phyloP scores from a whole-genome alignment of 805 yeast species.

The Barnettozyma salicaria region DNA sequence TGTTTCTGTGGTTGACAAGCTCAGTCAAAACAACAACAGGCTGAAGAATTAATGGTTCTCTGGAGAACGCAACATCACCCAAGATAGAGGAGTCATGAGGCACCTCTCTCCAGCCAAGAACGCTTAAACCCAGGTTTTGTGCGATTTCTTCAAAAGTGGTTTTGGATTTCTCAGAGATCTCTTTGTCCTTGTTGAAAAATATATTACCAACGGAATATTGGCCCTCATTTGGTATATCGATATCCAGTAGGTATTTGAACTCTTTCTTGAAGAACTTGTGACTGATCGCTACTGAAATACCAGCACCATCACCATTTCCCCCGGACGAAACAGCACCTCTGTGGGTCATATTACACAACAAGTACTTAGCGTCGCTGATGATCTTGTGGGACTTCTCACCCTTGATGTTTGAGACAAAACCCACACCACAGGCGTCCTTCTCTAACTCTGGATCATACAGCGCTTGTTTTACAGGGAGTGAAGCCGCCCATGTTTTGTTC shows the following conservation, averaged over 20 bases:
- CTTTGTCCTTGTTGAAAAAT: constrained; percentile 81
- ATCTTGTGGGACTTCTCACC: constrained; percentile 86
- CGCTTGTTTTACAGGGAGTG: constrained; percentile 82
- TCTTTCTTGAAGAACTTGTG: constrained; percentile 83
- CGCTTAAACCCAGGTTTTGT: constrained; percentile 63
- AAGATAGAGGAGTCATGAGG: constrained; percentile 92
- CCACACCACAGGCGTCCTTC: constrained; percentile 98
- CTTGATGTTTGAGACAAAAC: constrained; percentile 91
- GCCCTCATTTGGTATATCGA: constrained; percentile 68
- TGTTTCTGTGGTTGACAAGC: constrained; percentile 33
- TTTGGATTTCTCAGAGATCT: constrained; percentile 62
- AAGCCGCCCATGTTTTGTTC: constrained; percentile 87
- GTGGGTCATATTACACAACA: constrained; percentile 96
- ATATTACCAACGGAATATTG: constrained; percentile 95
- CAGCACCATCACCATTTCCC: constrained; percentile 99
- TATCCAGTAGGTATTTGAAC: constrained; percentile 62
- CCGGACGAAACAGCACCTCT: constrained; percentile 97
- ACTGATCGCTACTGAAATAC: constrained; percentile 88
- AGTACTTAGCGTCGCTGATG: constrained; percentile 79
- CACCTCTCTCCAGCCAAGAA: constrained; percentile 91
- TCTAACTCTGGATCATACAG: constrained; percentile 91
- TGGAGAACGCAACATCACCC: constrained; percentile 89
- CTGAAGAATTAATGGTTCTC: constrained; percentile 88
- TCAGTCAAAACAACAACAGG: constrained; percentile 78
- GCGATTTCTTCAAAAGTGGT: constrained; percentile 81